These are phyloP conservation scores for Lagenidium sp. DNA, from an alignment of 352 stramenopile species.

Conservation along the genomic window DNA sequence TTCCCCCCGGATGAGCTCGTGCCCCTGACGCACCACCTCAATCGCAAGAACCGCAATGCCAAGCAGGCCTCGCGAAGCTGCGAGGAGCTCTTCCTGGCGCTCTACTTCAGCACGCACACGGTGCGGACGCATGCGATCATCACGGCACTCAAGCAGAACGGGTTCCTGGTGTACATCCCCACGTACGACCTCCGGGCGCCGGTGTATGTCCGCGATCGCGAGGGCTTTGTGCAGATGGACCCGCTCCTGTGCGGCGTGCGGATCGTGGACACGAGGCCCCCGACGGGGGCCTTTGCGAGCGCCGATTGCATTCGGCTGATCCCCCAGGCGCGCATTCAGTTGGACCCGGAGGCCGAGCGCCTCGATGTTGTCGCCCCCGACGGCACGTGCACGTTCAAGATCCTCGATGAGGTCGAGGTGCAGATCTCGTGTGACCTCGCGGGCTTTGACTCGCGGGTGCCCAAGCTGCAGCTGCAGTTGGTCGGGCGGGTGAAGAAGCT, in stretches of 20 bases:
- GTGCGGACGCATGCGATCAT: slow-evolving; percentile 84
- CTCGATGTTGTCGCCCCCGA: slow-evolving; percentile 21
- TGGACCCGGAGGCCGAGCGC: slow-evolving; percentile 16
- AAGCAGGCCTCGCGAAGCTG: slow-evolving; percentile 86
- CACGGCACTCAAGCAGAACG: slow-evolving; percentile 86
- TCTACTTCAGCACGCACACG: slow-evolving; percentile 89
- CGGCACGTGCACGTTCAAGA: slow-evolving; percentile 35
- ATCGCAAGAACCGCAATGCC: slow-evolving; percentile 85
- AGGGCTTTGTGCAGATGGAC: slow-evolving; percentile 80
- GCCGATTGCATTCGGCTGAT: slow-evolving; percentile 55
- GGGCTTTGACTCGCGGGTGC: slow-evolving; percentile 55
- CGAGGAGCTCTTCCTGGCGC: slow-evolving; percentile 87
- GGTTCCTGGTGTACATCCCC: slow-evolving; percentile 90
- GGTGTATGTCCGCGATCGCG: slow-evolving; percentile 87
- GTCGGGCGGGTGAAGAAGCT: slow-evolving; percentile 37
- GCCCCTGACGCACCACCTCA: slow-evolving; percentile 79
- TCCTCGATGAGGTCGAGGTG: slow-evolving; percentile 69
- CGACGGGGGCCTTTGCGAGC: slow-evolving; percentile 50
- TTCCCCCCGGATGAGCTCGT: slow-evolving; percentile 64
- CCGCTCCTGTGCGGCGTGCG: slow-evolving; percentile 59
- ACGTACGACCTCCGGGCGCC: slow-evolving; percentile 88
- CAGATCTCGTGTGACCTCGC: slow-evolving; percentile 74
- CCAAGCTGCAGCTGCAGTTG: slow-evolving; percentile 63
- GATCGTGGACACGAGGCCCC: slow-evolving; percentile 45
- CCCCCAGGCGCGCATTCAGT: slow-evolving; percentile 31